Conservation (phyloP, 139 green algal genomes). For the Mesotaenium endlicherianum region DNA sequence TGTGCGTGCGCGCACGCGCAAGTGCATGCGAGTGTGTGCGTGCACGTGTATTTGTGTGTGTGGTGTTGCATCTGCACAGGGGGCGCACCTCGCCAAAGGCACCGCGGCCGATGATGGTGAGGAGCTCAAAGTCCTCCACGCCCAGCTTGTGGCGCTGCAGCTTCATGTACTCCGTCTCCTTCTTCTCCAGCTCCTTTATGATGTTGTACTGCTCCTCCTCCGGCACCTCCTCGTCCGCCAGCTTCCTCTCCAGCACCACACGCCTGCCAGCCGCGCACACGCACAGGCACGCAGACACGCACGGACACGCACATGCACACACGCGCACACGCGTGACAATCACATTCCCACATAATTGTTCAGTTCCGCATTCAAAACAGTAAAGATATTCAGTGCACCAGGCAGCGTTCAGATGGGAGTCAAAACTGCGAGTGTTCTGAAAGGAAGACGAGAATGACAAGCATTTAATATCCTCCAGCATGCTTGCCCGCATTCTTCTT, state of each 20-base stretch:
- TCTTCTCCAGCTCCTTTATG: slow-evolving; percentile 70
- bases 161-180: slow-evolving; percentile 74
- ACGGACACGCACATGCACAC: too few species aligned
- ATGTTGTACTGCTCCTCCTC: slow-evolving; percentile 61
- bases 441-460: too few species aligned
- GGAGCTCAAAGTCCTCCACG: slow-evolving; percentile 88
- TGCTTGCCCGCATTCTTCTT: too few species aligned
- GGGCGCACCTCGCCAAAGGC: slow-evolving; percentile 79
- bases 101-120: slow-evolving; percentile 92
- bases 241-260: slow-evolving; percentile 67
- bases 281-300: too few species aligned
- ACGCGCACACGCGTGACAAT: too few species aligned
- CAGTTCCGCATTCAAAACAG: too few species aligned
- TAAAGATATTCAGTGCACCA: too few species aligned
- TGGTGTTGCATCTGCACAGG: neutral
- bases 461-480: too few species aligned
- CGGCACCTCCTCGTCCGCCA: slow-evolving; percentile 63
- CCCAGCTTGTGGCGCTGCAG: slow-evolving; percentile 79
- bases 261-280: slow-evolving; percentile 45
- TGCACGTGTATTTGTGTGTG: neutral
- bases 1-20: neutral
- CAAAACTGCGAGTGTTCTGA: too few species aligned
- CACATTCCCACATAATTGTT: too few species aligned
- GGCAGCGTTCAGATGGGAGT: too few species aligned
- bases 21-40: neutral